phyloP scores from a whole-genome alignment of 2,329 filamentous ascomycete genomes.

The Helminthosporium solani region DNA sequence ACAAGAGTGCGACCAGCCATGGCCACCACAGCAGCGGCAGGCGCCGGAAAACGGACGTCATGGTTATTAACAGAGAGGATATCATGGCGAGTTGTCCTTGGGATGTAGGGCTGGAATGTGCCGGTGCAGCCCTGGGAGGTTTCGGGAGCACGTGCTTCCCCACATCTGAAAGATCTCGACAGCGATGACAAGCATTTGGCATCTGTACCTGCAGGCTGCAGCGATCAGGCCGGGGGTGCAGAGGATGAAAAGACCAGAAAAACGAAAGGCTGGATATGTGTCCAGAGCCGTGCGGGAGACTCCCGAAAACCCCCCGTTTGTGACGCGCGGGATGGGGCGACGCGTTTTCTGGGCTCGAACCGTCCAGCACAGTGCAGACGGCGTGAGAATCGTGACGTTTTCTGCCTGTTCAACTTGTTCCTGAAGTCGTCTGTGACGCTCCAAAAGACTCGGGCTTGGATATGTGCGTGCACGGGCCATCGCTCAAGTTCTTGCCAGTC shows the following conservation, averaged over 20 bases:
- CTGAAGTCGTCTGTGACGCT: conserved; percentile 3
- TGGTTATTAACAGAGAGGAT: no score
- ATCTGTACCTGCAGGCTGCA: conserved; percentile 41
- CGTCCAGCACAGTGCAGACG: background rate
- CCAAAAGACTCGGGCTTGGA: no score
- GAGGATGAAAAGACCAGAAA: conserved; percentile 15
- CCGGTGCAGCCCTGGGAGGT: conserved; percentile 4
- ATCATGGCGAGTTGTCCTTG: background rate
- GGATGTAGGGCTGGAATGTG: conserved; percentile 1
- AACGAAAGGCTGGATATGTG: conserved; percentile 12
- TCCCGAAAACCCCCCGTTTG: conserved; percentile 30
- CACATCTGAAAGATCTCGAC: conserved; percentile 17
- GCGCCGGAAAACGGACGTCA: no score
- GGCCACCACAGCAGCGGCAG: no score
- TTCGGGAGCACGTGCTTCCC: conserved; percentile 20
- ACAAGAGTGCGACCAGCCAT: no score
- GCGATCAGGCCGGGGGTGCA: conserved; percentile 30
- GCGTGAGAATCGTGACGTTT: conserved; percentile 8
- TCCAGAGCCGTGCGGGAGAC: conserved; percentile 18
- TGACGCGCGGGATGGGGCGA: background rate
- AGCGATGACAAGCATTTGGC: conserved; percentile 33
- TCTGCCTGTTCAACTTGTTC: conserved; percentile 1
- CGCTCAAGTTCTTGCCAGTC: no score
- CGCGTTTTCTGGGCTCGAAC: conserved; percentile 3
- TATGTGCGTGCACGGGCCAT: background rate